A percentile compares a stretch with the other conserved stretches of the same genome.
Conservation (phyloP, 2,329 filamentous ascomycete genomes). For the Colletotrichum neosansevieriae region DNA sequence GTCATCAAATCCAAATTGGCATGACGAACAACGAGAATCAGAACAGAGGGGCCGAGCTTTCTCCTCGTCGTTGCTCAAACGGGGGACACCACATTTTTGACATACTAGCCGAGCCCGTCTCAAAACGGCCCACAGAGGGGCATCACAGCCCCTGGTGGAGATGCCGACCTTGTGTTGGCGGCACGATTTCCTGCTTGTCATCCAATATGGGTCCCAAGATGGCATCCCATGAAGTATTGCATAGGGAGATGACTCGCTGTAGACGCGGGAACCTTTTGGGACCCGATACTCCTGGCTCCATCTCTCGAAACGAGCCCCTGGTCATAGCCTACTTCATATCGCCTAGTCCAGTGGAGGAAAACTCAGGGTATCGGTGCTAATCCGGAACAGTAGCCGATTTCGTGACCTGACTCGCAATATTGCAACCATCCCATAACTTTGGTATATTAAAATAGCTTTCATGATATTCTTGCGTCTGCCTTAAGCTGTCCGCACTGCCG, state of each 20-base stretch:
- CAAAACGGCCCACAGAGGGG: neutral
- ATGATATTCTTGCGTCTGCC: slow-evolving; percentile 5
- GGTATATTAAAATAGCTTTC: slow-evolving; percentile 31
- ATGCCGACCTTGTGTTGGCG: slow-evolving; percentile 3
- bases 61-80: neutral
- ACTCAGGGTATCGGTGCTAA: slow-evolving; percentile 10
- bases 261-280: slow-evolving; percentile 12
- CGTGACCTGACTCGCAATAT: slow-evolving; percentile 31
- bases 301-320: slow-evolving; percentile 38
- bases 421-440: slow-evolving; percentile 16
- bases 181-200: slow-evolving; percentile 21
- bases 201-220: slow-evolving; percentile 8
- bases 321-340: slow-evolving; percentile 1
- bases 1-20: slow-evolving; percentile 23
- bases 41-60: slow-evolving; percentile 2
- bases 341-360: slow-evolving; percentile 12
- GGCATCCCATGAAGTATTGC: slow-evolving; percentile 9
- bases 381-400: slow-evolving; percentile 21
- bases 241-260: slow-evolving; percentile 22
- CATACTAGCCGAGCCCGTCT: slow-evolving; percentile 5
- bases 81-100: slow-evolving; percentile 34
- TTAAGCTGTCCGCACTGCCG: neutral
- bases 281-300: slow-evolving; percentile 15
- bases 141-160: slow-evolving; percentile 27
- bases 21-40: slow-evolving; percentile 23